A percentile compares a stretch with the other conserved stretches of the same genome.
These are phyloP conservation scores for Hamamelis virginiana DNA, from an alignment of 164 flowering plant genomes.

Conservation along the genomic window DNA sequence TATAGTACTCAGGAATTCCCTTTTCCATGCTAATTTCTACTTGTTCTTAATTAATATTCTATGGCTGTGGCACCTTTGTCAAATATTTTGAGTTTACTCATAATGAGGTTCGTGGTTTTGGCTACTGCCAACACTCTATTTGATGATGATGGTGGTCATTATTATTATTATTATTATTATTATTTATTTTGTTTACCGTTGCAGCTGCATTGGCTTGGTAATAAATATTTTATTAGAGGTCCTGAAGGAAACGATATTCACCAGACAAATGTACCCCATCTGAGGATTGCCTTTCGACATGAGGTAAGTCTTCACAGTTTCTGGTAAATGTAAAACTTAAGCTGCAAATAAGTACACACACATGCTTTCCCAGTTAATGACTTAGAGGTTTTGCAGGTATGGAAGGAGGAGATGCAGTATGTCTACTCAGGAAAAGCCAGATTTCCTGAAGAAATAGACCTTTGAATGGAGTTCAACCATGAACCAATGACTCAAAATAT, in stretches of 20 bases:
- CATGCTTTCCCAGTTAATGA: not conserved
- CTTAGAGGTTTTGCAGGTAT: conserved; percentile 42
- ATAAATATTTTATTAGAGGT: conserved; percentile 46
- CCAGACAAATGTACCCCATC: conserved; percentile 57
- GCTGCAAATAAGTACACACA: not conserved
- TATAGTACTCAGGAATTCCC: too few relatives aligned
- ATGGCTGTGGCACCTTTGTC: too few relatives aligned
- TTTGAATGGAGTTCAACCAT: not conserved
- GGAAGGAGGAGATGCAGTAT: conserved; percentile 70
- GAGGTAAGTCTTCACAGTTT: conserved; percentile 33
- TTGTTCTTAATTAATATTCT: too few relatives aligned
- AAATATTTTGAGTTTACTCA: too few relatives aligned
- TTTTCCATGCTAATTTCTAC: too few relatives aligned
- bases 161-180: too few relatives aligned
- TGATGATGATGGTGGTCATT: too few relatives aligned
- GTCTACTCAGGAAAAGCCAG: conserved; percentile 50
- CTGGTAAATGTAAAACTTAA: not conserved
- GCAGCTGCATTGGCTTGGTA: conserved; percentile 58
- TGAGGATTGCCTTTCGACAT: conserved; percentile 54
- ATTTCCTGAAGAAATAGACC: conserved; percentile 43
- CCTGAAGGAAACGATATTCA: conserved; percentile 69
- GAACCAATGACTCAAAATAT: too few relatives aligned
- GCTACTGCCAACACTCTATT: too few relatives aligned
- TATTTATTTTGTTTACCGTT: not conserved
- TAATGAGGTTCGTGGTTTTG: too few relatives aligned